Percentiles rank a stretch among this genome's conserved stretches.
Conservation (phyloP, 495 filamentous ascomycete genomes). For the Talaromyces ruber region DNA sequence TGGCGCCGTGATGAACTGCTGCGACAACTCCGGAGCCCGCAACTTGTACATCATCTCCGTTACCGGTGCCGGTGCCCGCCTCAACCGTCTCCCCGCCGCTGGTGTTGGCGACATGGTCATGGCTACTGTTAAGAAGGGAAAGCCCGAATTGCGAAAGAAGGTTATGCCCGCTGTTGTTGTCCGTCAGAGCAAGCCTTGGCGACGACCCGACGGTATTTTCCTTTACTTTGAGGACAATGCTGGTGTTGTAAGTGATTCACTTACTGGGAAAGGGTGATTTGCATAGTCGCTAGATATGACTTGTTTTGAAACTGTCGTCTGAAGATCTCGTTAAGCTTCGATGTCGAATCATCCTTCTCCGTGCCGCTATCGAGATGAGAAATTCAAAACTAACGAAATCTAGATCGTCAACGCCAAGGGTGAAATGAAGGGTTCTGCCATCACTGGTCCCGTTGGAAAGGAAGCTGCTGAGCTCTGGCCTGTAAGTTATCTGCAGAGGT, state of each 20-base stretch:
- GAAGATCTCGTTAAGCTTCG: background rate
- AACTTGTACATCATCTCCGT: constrained; percentile 99
- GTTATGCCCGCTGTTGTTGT: constrained; percentile 99
- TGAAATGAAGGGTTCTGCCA: constrained; percentile 99
- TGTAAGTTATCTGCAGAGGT: constrained; percentile 42
- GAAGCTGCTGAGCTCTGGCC: constrained; percentile 99
- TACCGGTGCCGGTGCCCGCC: constrained; percentile 95
- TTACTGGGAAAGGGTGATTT: background rate
- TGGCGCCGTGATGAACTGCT: constrained; percentile 94
- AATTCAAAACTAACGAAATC: background rate
- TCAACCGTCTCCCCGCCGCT: constrained; percentile 94
- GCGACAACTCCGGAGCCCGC: constrained; percentile 96
- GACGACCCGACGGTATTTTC: constrained; percentile 92
- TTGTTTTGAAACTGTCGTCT: background rate
- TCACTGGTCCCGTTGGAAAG: constrained; percentile 98
- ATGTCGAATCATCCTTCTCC: background rate
- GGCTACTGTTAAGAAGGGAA: constrained; percentile 99
- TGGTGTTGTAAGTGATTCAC: constrained; percentile 70
- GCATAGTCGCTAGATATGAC: background rate
- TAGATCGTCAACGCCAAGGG: constrained; percentile 99
- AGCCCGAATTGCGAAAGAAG: constrained; percentile 99
- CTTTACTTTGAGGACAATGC: constrained; percentile 99
- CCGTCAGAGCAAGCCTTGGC: constrained; percentile 98
- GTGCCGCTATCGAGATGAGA: background rate
- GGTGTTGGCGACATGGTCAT: constrained; percentile 99